These are phyloP conservation scores for Penicillium ucsense DNA, from an alignment of 495 filamentous ascomycete genomes.

Conservation along the genomic window DNA sequence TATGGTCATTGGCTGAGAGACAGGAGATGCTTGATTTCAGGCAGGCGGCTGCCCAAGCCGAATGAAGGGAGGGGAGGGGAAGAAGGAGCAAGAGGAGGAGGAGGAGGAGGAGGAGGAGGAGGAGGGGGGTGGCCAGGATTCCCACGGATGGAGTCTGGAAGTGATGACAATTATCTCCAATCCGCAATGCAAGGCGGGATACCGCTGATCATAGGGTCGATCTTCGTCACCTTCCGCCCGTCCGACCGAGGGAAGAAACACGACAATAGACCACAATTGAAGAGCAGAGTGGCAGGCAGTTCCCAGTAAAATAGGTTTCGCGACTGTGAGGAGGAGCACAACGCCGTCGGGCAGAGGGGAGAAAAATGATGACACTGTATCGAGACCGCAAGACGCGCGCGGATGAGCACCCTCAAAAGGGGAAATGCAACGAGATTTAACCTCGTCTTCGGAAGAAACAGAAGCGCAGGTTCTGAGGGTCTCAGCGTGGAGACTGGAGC, in stretches of 20 bases:
- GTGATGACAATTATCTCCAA: conserved; percentile 4
- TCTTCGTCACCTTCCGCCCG: neutral
- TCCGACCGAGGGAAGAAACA: neutral
- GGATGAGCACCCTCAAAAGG: no score
- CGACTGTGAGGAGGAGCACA: neutral
- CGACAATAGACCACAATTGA: neutral
- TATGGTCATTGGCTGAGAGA: conserved; percentile 1
- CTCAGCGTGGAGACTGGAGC: no score
- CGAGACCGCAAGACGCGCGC: no score
- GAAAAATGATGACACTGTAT: no score
- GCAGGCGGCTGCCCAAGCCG: neutral
- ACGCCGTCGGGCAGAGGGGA: neutral
- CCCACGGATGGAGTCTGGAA: no score
- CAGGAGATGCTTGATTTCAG: neutral
- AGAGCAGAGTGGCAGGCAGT: neutral
- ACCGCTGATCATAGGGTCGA: conserved; percentile 1
- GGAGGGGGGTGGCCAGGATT: no score
- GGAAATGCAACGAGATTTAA: no score
- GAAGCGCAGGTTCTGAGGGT: neutral
- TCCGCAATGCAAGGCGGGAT: conserved; percentile 6
- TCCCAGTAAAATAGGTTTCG: neutral
- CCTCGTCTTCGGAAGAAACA: neutral
- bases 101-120: no score
- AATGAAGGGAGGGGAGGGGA: neutral
- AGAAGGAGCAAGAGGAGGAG: neutral